Conservation (phyloP, 2,329 filamentous ascomycete genomes). For the Diplodia scrobiculata region DNA sequence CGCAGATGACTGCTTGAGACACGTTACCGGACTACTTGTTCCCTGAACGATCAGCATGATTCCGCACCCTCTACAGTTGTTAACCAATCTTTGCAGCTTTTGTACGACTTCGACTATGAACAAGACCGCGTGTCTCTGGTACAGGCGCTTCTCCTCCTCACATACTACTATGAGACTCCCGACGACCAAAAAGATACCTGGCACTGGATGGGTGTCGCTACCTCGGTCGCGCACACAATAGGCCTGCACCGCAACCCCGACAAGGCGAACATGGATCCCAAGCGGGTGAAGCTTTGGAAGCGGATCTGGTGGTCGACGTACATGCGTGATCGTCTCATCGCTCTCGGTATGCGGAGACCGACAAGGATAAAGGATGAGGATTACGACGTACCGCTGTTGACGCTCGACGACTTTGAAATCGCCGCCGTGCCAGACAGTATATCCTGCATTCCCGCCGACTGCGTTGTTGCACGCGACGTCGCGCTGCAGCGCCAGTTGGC, state of each 20-base stretch:
- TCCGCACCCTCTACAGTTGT: slow-evolving; percentile 20
- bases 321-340: slow-evolving; percentile 90
- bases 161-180: slow-evolving; percentile 95
- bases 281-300: slow-evolving; percentile 84
- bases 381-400: slow-evolving; percentile 89
- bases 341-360: slow-evolving; percentile 88
- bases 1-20: not conserved
- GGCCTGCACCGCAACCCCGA: slow-evolving; percentile 85
- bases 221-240: slow-evolving; percentile 90
- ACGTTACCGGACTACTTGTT: not conserved
- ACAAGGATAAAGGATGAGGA: slow-evolving; percentile 92
- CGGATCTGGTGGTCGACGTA: slow-evolving; percentile 98
- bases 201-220: slow-evolving; percentile 98
- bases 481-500: slow-evolving; percentile 77
- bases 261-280: slow-evolving; percentile 71
- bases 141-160: slow-evolving; percentile 87
- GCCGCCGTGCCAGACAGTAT: slow-evolving; percentile 67
- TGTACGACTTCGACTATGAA: slow-evolving; percentile 97
- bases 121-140: slow-evolving; percentile 84
- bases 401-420: slow-evolving; percentile 81
- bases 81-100: slow-evolving; percentile 55
- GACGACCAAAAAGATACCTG: slow-evolving; percentile 98
- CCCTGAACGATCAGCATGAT: slow-evolving; percentile 15
- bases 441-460: slow-evolving; percentile 68
- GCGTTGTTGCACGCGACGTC: slow-evolving; percentile 69